Percentiles rank a stretch among this genome's conserved stretches.
Conservation (phyloP, 1,284 basidiomycete species). For the Lentinula novae-zelandiae region DNA sequence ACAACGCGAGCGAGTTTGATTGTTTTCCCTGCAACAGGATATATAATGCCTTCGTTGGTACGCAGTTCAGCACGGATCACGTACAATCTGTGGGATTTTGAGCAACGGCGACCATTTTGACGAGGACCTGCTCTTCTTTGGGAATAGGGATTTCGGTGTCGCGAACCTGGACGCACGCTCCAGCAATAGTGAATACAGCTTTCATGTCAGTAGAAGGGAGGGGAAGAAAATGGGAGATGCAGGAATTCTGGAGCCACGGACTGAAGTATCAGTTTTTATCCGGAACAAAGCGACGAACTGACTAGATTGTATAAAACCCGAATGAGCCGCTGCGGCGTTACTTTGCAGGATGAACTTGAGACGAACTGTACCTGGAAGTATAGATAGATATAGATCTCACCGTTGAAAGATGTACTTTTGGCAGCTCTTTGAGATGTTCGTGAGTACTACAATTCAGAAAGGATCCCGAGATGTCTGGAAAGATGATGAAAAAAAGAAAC, state of each 20-base stretch:
- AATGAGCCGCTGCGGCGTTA: too few relatives aligned
- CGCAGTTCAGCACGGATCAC: constrained; percentile 4
- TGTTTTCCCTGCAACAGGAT: constrained; percentile 5
- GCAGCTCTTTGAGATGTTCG: too few relatives aligned
- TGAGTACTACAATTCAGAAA: too few relatives aligned
- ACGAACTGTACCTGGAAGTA: too few relatives aligned
- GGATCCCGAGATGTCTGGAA: too few relatives aligned
- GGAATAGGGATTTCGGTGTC: constrained; percentile 21
- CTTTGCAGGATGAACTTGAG: too few relatives aligned
- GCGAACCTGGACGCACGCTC: constrained; percentile 21
- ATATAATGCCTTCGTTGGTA: neutral
- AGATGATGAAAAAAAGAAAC: too few relatives aligned
- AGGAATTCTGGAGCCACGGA: neutral
- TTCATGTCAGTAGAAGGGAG: neutral
- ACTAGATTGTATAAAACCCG: too few relatives aligned
- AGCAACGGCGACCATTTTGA: constrained; percentile 27
- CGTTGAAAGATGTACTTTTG: too few relatives aligned
- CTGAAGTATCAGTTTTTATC: neutral
- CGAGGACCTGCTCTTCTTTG: constrained; percentile 24
- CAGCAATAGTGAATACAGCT: constrained; percentile 22
- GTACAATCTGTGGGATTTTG: constrained; percentile 30
- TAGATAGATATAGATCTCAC: too few relatives aligned
- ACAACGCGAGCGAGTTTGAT: constrained; percentile 8
- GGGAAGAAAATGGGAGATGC: neutral
- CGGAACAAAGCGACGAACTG: too few relatives aligned